Base-by-base conservation (phyloP, 345 rosid species). In the Eucalyptus decipiens region DNA sequence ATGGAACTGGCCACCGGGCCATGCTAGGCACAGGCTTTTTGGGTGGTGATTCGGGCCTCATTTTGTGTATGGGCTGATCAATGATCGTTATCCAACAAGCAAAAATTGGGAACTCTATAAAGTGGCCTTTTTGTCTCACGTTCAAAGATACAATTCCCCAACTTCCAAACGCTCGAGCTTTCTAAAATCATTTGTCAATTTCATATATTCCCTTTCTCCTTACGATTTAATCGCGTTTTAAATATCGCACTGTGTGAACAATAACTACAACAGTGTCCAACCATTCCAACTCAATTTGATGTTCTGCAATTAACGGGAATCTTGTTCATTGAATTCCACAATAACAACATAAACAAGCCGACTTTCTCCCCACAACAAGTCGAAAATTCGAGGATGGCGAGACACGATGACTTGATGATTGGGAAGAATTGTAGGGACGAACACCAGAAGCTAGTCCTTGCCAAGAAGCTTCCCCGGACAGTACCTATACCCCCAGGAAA, bases 211-310 rank as follows among this genome's bases (percentile, higher is more conserved):
- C 49, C 49, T 47, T 47, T 47, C 49, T 47, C 49, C 14, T 47
- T 47, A 47, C 49, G 14, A 47, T 47, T 47, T 47, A 11, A 47
- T 47, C 14, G 4, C 14, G 49, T 47, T 47, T 11, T 47, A 47
- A 47, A 47, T 47, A 47, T 47, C 14, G 14, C 49, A 47, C 43
- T 42, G 0, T 47, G 2, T 47, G 1, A 47, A 40, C 0, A 47
- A 3, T 45, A n/a, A n/a, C n/a, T n/a, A 45, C 47, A 45, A 45
- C 1, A 45, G 14, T 47, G 49, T 47, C 49, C 49, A 11, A 47
- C 0, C 49, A 47, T 47, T 47, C 49, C 49, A 47, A 47, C 49
- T 47, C 49, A 47, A 48, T 48, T 48, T 15, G 50, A 15, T 48
- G 50, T 49, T 47, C 49, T 45, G 50, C 50, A 48, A 48, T 48